These are phyloP conservation scores for Dipsacomyces acuminosporus DNA, from an alignment of 371 early-diverging fungal genomes.

Conservation along the genomic window DNA sequence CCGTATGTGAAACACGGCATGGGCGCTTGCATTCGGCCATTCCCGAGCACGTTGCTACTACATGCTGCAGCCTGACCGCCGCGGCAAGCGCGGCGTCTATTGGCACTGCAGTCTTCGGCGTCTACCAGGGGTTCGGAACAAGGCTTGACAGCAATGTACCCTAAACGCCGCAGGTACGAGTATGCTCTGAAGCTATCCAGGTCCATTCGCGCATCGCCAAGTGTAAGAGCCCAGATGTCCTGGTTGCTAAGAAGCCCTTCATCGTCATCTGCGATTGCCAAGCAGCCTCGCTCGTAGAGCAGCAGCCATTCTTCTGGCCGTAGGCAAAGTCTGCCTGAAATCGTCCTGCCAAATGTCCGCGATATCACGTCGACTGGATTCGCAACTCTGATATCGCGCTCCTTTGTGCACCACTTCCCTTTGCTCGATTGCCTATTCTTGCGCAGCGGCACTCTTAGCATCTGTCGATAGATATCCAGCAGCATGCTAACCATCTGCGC, in stretches of 20 bases:
- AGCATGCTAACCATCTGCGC: conserved; percentile 2
- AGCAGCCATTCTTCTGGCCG: conserved; percentile 35
- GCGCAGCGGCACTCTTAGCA: conserved; percentile 24
- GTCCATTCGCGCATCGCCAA: conserved; percentile 5
- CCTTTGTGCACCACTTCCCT: conserved; percentile 3
- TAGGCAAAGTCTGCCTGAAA: conserved; percentile 5
- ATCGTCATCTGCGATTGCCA: conserved; percentile 1
- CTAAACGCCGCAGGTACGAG: conserved; percentile 26
- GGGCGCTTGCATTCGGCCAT: no score
- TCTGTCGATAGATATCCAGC: conserved; percentile 10
- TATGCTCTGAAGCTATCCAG: conserved; percentile 18
- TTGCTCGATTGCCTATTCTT: conserved; percentile 14
- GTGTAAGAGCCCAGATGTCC: conserved; percentile 11
- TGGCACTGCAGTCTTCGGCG: no score
- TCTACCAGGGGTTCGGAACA: no score
- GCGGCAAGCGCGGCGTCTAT: no score
- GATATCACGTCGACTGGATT: conserved; percentile 21
- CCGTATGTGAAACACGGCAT: no score
- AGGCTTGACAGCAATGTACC: conserved; percentile 13
- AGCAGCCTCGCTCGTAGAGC: conserved; percentile 23
- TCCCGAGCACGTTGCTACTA: no score
- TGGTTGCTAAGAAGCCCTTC: neutral
- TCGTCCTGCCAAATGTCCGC: conserved; percentile 14
- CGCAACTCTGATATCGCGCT: conserved; percentile 3
- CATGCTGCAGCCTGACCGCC: no score